Conservation (phyloP, 2,329 filamentous ascomycete genomes). For the Fusarium fujikuroi region DNA sequence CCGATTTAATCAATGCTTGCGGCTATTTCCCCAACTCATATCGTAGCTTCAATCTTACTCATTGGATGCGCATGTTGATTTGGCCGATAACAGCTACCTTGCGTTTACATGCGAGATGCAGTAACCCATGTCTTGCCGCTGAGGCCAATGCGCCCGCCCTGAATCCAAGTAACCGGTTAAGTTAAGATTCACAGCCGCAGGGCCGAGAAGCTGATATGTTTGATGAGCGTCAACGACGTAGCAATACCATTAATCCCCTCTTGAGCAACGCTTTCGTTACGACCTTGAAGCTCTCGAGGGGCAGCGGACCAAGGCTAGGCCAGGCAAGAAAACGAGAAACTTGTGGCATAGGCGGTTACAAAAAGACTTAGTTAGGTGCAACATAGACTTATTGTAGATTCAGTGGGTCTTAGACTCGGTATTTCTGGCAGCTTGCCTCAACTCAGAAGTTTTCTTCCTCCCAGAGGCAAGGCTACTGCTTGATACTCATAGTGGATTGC, state of each 20-base stretch:
- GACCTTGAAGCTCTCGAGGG: not conserved
- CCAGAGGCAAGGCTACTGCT: not conserved
- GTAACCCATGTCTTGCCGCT: constrained; percentile 29
- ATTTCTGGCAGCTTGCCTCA: not conserved
- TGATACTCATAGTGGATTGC: constrained; percentile 21
- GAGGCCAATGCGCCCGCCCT: constrained; percentile 38
- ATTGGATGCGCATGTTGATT: constrained; percentile 15
- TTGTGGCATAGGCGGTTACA: not conserved
- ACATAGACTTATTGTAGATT: not conserved
- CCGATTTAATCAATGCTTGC: constrained; percentile 16
- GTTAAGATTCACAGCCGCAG: constrained; percentile 15
- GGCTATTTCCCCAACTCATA: constrained; percentile 10
- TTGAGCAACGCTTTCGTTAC: not conserved
- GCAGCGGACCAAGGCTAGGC: not conserved
- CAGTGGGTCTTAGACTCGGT: not conserved
- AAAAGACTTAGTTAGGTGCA: not conserved
- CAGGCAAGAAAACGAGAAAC: not conserved
- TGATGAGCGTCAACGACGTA: not conserved
- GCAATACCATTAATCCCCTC: not conserved
- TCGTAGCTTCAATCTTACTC: not conserved
- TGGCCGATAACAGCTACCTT: constrained; percentile 19
- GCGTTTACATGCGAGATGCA: constrained; percentile 28
- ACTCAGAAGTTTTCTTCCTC: not conserved
- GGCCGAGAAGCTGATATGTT: constrained; percentile 9
- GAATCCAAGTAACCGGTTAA: constrained; percentile 37